A percentile compares a stretch with the other conserved stretches of the same genome.
These are phyloP conservation scores for Thelephora terrestris DNA, from an alignment of 1,284 basidiomycete species.

Conservation along the genomic window DNA sequence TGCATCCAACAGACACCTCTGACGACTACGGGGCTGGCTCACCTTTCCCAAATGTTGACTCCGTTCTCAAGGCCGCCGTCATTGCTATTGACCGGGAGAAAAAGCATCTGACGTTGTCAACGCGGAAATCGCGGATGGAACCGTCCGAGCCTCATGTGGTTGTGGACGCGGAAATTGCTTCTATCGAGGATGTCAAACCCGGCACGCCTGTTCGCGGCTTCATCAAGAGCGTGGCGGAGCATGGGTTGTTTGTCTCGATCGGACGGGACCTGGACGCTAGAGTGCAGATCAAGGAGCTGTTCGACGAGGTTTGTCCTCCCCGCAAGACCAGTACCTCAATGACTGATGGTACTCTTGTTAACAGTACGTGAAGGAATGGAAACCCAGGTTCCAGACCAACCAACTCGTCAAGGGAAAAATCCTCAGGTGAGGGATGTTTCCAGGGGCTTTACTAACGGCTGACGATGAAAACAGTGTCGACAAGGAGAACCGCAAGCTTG, in stretches of 20 bases:
- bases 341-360: slow-evolving; percentile 10
- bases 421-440: slow-evolving; percentile 41
- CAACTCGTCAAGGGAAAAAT: slow-evolving; percentile 86
- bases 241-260: slow-evolving; percentile 87
- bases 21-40: slow-evolving; percentile 66
- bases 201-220: slow-evolving; percentile 80
- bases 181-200: slow-evolving; percentile 55
- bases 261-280: slow-evolving; percentile 80
- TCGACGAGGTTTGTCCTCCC: slow-evolving; percentile 58
- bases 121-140: slow-evolving; percentile 60
- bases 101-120: slow-evolving; percentile 70
- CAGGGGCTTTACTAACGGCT: background rate
- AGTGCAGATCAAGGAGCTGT: slow-evolving; percentile 89
- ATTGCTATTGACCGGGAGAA: slow-evolving; percentile 56
- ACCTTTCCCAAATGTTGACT: slow-evolving; percentile 54
- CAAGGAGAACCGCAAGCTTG: slow-evolving; percentile 62
- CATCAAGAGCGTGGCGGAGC: slow-evolving; percentile 78
- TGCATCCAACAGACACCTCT: slow-evolving; percentile 73
- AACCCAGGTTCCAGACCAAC: slow-evolving; percentile 67
- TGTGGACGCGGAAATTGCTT: slow-evolving; percentile 62
- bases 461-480: slow-evolving; percentile 45
- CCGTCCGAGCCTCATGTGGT: slow-evolving; percentile 38
- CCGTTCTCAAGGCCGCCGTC: slow-evolving; percentile 61
- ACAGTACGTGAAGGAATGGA: slow-evolving; percentile 94
- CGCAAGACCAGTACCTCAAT: background rate